Conservation (phyloP, 768 basidiomycete genomes). For the Krasilnikovozyma curviuscula region DNA sequence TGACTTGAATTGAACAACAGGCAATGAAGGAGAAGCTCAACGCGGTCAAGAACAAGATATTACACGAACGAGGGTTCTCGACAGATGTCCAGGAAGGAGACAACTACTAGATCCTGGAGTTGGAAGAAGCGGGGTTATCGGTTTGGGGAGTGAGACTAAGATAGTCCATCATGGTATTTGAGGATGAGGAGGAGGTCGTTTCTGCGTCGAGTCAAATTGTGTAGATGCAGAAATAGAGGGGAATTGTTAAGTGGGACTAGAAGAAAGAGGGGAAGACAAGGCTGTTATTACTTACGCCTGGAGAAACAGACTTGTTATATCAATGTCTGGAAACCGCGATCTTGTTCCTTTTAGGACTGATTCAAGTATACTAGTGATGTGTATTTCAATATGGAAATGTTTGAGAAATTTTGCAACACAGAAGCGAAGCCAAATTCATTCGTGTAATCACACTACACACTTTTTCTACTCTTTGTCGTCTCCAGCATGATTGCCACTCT, state of each 20-base stretch:
- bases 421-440: background rate
- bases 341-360: conserved; percentile 3
- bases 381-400: background rate
- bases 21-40: conserved; percentile 5
- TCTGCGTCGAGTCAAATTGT: background rate
- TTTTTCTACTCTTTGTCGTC: background rate
- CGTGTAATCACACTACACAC: background rate
- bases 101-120: conserved; percentile 3
- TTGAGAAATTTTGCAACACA: background rate
- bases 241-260: background rate
- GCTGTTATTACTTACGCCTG: too few relatives aligned
- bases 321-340: background rate
- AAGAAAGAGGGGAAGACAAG: background rate
- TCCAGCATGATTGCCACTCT: background rate
- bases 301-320: too few relatives aligned
- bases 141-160: too few relatives aligned
- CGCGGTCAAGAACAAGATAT: conserved; percentile 9
- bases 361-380: too few relatives aligned
- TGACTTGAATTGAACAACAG: background rate
- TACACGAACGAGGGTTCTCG: conserved; percentile 10
- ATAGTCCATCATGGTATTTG: too few relatives aligned
- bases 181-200: too few relatives aligned
- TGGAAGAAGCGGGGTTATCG: too few relatives aligned
- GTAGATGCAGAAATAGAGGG: background rate
- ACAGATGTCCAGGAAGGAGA: conserved; percentile 11